phyloP scores from a whole-genome alignment of 2,329 filamentous ascomycete species.

The Talaromyces amestolkiae region DNA sequence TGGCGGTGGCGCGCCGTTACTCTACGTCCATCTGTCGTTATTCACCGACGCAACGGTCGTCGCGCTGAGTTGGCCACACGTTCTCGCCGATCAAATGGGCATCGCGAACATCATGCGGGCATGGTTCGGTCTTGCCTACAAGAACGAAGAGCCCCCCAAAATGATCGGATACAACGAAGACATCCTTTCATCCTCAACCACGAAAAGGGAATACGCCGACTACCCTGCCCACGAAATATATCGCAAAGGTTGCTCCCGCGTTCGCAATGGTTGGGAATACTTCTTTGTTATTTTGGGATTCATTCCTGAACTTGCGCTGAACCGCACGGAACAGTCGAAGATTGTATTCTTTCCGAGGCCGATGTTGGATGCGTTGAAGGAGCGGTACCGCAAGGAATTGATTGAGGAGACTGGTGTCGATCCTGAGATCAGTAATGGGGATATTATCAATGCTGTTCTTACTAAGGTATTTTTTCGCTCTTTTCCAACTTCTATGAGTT shows the following conservation, averaged over 20 bases:
- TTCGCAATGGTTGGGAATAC: background rate
- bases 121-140: background rate
- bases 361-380: background rate
- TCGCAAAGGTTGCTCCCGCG: background rate
- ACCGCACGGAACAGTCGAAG: background rate
- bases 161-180: constrained; percentile 3
- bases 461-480: background rate
- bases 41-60: constrained; percentile 5
- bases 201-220: background rate
- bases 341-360: constrained; percentile 3
- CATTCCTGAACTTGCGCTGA: background rate
- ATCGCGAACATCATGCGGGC: constrained; percentile 3
- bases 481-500: background rate
- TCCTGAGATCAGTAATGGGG: background rate
- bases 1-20: background rate
- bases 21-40: background rate
- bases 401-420: background rate
- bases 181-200: background rate
- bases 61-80: background rate
- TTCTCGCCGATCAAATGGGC: constrained; percentile 1
- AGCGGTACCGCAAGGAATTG: background rate
- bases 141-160: background rate
- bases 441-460: constrained; percentile 2
- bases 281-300: background rate
- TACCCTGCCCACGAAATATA: background rate